Base-by-base conservation (phyloP, 1,139 yeast species). In the Groenewaldozyma sp. region DNA sequence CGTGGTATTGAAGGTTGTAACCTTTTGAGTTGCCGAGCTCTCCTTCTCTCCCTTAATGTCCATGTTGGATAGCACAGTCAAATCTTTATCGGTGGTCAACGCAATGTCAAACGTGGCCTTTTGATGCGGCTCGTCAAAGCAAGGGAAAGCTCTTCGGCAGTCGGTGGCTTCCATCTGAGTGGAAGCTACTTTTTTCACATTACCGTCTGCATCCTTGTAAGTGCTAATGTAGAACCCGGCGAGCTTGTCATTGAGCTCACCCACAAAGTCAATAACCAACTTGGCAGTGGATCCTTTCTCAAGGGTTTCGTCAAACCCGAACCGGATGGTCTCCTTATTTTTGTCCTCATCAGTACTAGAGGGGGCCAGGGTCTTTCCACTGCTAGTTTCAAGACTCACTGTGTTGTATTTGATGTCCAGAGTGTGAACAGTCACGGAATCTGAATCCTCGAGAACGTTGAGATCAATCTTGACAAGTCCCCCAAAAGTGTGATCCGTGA, bases 331-430 rank as follows among this genome's bases (percentile, higher is more conserved):
- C 11, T 40, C 20, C n/a, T 46, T 43, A 9, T 60, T 58, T 22
- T 49, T 51, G 54, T 83, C 84, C 54, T 84, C 87, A 13, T 64
- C 57, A 0, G 98, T 96, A 64, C 96, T 91, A 0, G 97, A 88
- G 1, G 96, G 86, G 1, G 98, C 98, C 63, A 93, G 93, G 11
- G 98, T 98, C 60, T 93, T 93, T n/a, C n/a, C n/a, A 1, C 98
- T 93, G 21, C 98, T 98, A 0, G 98, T 88, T 28, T 93, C 82
- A 55, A 93, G 98, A 36, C 93, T 73, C 3, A 87, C 72, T 51
- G 87, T 86, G 54, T 91, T 62, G 43, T 63, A 70, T 60, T 87
- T 76, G 55, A 84, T 77, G 46, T 81, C 94, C 3, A 35, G 36
- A 19, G 58, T 49, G 36, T 50, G 33, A 13, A 29, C 5, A 17